Conservation (phyloP, 305 asterid genomes). For the Solanum aculeatissimum region DNA sequence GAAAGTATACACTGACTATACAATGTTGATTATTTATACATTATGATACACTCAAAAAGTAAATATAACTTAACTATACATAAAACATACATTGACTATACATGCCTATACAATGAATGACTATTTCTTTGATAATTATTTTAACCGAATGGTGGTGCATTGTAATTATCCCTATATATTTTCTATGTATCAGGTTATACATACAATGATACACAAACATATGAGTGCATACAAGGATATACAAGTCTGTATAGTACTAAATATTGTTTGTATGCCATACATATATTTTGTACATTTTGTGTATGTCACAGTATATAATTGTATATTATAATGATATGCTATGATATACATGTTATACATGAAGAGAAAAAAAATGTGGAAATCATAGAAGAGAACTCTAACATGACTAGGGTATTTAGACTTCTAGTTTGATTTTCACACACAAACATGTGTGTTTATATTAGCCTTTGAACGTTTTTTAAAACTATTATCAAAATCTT, state of each 20-base stretch:
- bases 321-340: background rate
- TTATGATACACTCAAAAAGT: too few relatives aligned
- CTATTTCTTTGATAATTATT: too few relatives aligned
- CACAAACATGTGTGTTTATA: too few relatives aligned
- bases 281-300: too few relatives aligned
- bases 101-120: too few relatives aligned
- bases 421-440: too few relatives aligned
- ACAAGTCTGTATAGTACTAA: background rate
- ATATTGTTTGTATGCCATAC: background rate
- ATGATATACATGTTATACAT: background rate
- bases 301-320: background rate
- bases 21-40: too few relatives aligned
- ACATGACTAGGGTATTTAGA: background rate
- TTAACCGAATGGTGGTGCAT: too few relatives aligned
- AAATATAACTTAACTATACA: too few relatives aligned
- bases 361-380: background rate
- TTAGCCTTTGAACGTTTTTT: background rate
- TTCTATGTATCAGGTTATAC: background rate
- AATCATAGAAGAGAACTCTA: background rate
- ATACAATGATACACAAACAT: background rate
- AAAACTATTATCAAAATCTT: background rate
- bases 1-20: too few relatives aligned
- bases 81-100: too few relatives aligned
- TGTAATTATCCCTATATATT: too few relatives aligned
- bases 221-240: background rate